Conservation (phyloP, 2,329 filamentous ascomycete species). For the Hypoxylon sp. region DNA sequence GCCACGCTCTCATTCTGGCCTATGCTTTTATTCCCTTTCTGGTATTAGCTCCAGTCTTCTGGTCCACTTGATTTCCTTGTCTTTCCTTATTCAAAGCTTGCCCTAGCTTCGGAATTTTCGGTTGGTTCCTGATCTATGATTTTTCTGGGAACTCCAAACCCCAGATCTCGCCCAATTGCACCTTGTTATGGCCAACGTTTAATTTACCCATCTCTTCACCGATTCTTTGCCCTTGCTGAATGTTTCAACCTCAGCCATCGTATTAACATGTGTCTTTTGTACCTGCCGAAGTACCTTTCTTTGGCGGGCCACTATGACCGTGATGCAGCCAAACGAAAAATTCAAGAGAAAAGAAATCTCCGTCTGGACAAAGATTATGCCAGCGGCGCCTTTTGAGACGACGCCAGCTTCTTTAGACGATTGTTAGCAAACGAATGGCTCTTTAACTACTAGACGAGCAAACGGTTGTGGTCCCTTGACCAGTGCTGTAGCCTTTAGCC, state of each 20-base stretch:
- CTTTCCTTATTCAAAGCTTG: not conserved
- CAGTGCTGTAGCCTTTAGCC: constrained; percentile 32
- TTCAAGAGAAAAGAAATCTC: constrained; percentile 34
- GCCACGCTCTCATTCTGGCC: constrained; percentile 37
- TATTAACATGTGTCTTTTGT: constrained; percentile 5
- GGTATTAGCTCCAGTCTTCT: constrained; percentile 21
- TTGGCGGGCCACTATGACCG: constrained; percentile 17
- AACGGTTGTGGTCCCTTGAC: constrained; percentile 16
- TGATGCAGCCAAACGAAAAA: constrained; percentile 26
- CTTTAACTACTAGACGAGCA: constrained; percentile 16
- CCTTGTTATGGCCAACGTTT: constrained; percentile 33
- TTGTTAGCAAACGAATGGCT: constrained; percentile 38
- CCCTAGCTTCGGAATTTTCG: constrained; percentile 32
- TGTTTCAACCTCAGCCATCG: constrained; percentile 16
- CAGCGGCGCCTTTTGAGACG: constrained; percentile 43
- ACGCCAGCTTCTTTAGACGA: constrained; percentile 28
- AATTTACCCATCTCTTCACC: constrained; percentile 50
- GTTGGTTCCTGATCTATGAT: constrained; percentile 33
- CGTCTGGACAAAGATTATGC: constrained; percentile 31
- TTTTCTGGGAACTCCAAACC: constrained; percentile 36
- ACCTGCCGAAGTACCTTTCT: constrained; percentile 7
- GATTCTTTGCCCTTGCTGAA: constrained; percentile 45
- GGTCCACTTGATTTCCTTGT: constrained; percentile 13
- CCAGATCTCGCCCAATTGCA: constrained; percentile 46
- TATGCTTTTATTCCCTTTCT: constrained; percentile 32